Evolutionary conservation across 2,329 filamentous ascomycete genomes (phyloP), one percentile per base, ranked within the genome.

Genomic region (Tolypocladium guangdongense): DNA sequence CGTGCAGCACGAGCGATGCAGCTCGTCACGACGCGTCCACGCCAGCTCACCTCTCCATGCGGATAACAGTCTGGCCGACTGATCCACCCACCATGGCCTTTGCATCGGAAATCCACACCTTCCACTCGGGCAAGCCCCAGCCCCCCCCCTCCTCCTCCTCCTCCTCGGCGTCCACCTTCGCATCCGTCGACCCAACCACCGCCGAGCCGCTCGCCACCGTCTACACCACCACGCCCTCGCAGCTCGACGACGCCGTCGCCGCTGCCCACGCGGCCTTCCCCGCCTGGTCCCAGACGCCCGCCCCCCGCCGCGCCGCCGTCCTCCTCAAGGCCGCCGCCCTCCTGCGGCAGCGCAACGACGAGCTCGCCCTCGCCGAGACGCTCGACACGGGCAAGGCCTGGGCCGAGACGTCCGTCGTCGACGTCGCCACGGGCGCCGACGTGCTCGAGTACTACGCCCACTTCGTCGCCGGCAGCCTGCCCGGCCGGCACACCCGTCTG

Each of bases 381-480:
- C 76, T 86, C 63, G 90, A 95, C 68, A 95, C 90, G 0, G 90
- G 90, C 65, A 95, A 95, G 69, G 82, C 90, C 8, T 92, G 80
- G 69, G 86, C 86, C 4, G 90, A 95, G 71, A 95, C 90, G 3
- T 88, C 85, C 52, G 83, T 85, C 0, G 88, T 95, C 32, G 90
- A 96, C 65, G 77, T 95, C 24, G 79, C 85, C 43, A 93, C 89
- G 0, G 89, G 90, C 49, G 87, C 87, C 27, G 90, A 95, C 67
- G 88, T 91, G 33, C 77, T 95, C 56, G 89, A 93, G 68, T 95
- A 90, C 74, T 95, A 88, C 68, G 89, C 88, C 55, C 87, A 88
- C 63, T 74, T 90, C 52, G 81, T 92, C 46, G 88, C 84, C 27
- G 88, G 88, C 52, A 86, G 89, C 22, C 73, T 92, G 57, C 90